Base-by-base conservation (phyloP, 139 green algal species). In the Microglena sp. region DNA sequence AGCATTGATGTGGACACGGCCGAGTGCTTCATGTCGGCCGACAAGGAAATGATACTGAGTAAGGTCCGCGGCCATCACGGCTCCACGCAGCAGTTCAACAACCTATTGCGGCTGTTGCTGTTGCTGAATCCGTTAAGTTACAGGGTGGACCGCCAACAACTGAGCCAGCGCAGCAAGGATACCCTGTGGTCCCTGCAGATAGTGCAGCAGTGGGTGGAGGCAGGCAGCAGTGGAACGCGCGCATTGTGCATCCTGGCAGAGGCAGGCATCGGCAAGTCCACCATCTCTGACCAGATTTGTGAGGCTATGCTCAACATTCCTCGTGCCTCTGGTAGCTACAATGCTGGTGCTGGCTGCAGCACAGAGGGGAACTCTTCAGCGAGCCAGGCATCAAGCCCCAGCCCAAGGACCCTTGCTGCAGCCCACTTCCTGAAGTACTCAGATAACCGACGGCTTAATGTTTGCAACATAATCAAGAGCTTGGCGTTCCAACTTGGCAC, bases 101-200 rank as follows among this genome's bases (percentile, higher is more conserved):
- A 22, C 24, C n/a, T 24, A 8, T 24, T 60, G n/a, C 27, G 24
- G 53, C 53, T 60, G 18, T 24, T 33, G 53, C 53, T 60, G n/a
- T 33, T 60, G 53, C 53, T 60, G 7, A 60, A 60, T 8, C 53
- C 53, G 7, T 24, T 60, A 7, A 28, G 8, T 24, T 60, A 60
- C 53, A 60, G 31, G 24, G 53, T 60, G 24, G 53, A 60, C 24
- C 7, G 27, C 7, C 7, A 60, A 8, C 53, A 60, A 26, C 7
- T 60, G 53, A 18, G 53, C 24, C 7, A 28, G 53, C 53, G 53
- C 24, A 60, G 53, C 53, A 7, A 33, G 53, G 53, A 26, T 7
- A 60, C 53, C 7, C 15, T 33, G 21, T 60, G 53, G 53, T 33
- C 15, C 18, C 31, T 60, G 7, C n/a, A 60, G 53, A 7, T 6